A percentile compares a stretch with the other conserved stretches of the same genome.
These are phyloP conservation scores for Amyloporia xantha DNA, from an alignment of 768 basidiomycete genomes.

Conservation along the genomic window DNA sequence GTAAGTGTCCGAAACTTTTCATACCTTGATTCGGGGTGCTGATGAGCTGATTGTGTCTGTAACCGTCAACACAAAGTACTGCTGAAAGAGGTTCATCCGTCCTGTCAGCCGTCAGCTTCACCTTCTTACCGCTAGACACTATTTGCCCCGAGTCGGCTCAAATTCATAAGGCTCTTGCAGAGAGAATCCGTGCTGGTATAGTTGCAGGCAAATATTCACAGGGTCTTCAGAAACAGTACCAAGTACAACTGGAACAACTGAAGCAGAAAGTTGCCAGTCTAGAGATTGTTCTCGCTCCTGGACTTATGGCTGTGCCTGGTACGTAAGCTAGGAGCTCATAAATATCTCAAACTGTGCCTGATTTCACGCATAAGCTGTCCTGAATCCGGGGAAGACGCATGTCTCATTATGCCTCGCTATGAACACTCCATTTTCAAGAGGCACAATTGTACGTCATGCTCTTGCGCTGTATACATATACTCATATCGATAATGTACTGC, in stretches of 20 bases:
- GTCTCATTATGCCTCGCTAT: conserved; percentile 17
- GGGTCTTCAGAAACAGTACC: conserved; percentile 14
- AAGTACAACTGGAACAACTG: conserved; percentile 11
- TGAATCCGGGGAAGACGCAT: conserved; percentile 19
- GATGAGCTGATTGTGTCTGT: too few species aligned
- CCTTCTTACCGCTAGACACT: background rate
- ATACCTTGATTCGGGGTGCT: too few species aligned
- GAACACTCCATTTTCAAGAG: conserved; percentile 24
- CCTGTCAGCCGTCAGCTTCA: conserved; percentile 2
- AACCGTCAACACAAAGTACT: too few species aligned
- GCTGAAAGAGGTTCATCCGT: conserved; percentile 9
- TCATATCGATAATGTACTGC: background rate
- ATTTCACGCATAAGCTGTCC: conserved; percentile 24
- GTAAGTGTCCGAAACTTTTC: too few species aligned
- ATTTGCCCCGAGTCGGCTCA: background rate
- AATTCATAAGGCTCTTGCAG: background rate
- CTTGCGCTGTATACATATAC: background rate
- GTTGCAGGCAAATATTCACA: background rate
- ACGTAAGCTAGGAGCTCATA: too few species aligned
- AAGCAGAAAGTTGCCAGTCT: conserved; percentile 7
- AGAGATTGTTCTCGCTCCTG: conserved; percentile 10
- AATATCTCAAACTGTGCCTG: too few species aligned
- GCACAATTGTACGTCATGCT: conserved; percentile 19
- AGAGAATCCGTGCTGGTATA: conserved; percentile 15
- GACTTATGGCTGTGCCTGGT: conserved; percentile 5